Percentiles rank a stretch among this genome's conserved stretches.
Conservation (phyloP, 345 rosid genomes). For the Gossypium stocksii region DNA sequence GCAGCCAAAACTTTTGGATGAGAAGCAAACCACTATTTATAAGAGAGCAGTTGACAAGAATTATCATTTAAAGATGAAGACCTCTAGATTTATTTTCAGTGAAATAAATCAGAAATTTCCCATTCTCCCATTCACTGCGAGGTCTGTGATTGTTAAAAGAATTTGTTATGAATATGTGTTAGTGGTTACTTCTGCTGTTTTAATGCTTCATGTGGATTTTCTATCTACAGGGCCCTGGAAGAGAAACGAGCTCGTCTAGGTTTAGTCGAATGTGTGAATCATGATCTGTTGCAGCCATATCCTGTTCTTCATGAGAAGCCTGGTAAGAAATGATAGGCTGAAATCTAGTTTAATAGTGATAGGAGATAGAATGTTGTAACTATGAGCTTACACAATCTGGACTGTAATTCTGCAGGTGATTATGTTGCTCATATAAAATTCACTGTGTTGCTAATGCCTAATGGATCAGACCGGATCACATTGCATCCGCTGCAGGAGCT, state of each 20-base stretch:
- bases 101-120: conserved; percentile 81
- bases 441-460: conserved; percentile 92
- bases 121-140: conserved; percentile 83
- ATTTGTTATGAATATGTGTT: background rate
- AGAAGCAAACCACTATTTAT: conserved; percentile 90
- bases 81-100: conserved; percentile 93
- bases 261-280: conserved; percentile 93
- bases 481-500: conserved; percentile 75
- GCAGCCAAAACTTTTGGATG: conserved; percentile 95
- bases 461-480: conserved; percentile 89
- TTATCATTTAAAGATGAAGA: conserved; percentile 96
- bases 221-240: conserved; percentile 65
- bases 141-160: conserved; percentile 38
- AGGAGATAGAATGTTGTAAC: background rate
- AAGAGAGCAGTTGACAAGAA: conserved; percentile 79
- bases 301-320: conserved; percentile 96
- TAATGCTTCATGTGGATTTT: background rate
- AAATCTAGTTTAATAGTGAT: background rate
- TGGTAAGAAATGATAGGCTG: conserved; percentile 37
- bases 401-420: conserved; percentile 53
- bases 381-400: background rate
- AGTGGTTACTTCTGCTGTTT: background rate
- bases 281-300: conserved; percentile 89
- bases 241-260: conserved; percentile 97
- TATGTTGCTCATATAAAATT: conserved; percentile 85